These are phyloP conservation scores for Myriosclerotinia curreyana DNA, from an alignment of 2,329 filamentous ascomycete genomes.

Conservation along the genomic window DNA sequence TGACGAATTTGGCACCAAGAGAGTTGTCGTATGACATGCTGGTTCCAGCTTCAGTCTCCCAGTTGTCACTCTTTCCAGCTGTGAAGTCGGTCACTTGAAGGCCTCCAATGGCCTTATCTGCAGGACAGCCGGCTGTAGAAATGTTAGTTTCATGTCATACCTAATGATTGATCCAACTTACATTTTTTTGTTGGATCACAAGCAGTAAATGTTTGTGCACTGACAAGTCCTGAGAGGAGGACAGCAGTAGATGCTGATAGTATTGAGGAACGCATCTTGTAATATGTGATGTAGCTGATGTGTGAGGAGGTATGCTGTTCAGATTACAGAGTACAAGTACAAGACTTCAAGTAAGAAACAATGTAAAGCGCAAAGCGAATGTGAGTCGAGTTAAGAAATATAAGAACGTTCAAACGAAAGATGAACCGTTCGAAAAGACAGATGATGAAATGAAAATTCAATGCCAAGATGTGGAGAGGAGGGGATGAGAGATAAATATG, in stretches of 20 bases:
- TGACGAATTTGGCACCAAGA: constrained; percentile 50
- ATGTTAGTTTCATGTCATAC: constrained; percentile 27
- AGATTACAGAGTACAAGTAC: not conserved
- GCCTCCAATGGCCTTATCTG: constrained; percentile 44
- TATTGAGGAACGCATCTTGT: constrained; percentile 32
- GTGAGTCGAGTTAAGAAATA: constrained; percentile 1
- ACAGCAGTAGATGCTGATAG: constrained; percentile 26
- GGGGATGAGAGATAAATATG: constrained; percentile 9
- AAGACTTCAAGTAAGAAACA: constrained; percentile 16
- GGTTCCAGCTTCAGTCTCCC: constrained; percentile 52
- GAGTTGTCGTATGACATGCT: constrained; percentile 41
- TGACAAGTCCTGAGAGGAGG: constrained; percentile 22
- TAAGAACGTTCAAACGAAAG: constrained; percentile 8
- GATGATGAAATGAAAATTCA: constrained; percentile 13
- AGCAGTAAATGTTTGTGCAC: constrained; percentile 23
- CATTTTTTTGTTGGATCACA: constrained; percentile 22
- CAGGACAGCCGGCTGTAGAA: constrained; percentile 40
- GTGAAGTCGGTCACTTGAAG: constrained; percentile 46
- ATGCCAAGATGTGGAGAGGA: constrained; percentile 19
- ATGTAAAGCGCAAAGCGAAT: constrained; percentile 1
- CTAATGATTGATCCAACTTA: constrained; percentile 2
- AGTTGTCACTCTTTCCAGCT: constrained; percentile 47
- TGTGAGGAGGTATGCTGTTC: not conserved
- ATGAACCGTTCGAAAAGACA: not conserved
- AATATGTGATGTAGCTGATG: not conserved